Evolutionary conservation across 139 green algal genomes (phyloP), one percentile per base, ranked within the genome.

Genomic region (Chlamydomonas incerta): DNA sequence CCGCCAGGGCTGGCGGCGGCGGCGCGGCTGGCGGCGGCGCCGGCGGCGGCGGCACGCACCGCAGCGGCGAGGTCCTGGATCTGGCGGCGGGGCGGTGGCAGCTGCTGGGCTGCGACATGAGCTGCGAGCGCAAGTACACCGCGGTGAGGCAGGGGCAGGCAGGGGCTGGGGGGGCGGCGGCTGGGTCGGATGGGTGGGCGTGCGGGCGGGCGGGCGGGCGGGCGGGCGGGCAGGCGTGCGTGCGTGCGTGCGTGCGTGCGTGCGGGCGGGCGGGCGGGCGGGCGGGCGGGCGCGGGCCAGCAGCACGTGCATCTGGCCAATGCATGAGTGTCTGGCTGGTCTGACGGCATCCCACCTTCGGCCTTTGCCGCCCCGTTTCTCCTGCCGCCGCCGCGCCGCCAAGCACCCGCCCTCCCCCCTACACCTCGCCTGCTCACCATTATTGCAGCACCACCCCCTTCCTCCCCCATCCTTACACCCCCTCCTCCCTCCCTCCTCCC

Each of bases 121-220:
- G 26, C 6, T 60, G 28, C 3, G 83, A 90, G 28, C 82, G 94
- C 35, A 96, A 96, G 87, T 97, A 96, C 83, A 58, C 79, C 0
- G 82, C 87, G 33, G 87, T 91, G n/a, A 72, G 80, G 41, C 6
- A 5, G 41, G 41, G 41, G 41, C 41, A 8, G 41, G 41, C 6
- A 5, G 41, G 41, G 41, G 41, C 41, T 33, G 14, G 31, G n/a
- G 17, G 67, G 18, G 67, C 5, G 4, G 31, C 17, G 68, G 50
- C 21, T 10, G 17, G 11, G 41, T 60, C 23, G 8, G 41, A 41
- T 13, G 24, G 35, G 15, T 41, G 26, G 26, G 70, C 2, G 41
- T 9, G 26, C 13, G 69, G 69, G 20, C 34, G 69, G 35, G 69
- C 35, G 20, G 69, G 41, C 6, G 41, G 6, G 41, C 6, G 41